Evolutionary conservation across 2,329 filamentous ascomycete genomes (phyloP).

Genomic region (Botrytis aclada): DNA sequence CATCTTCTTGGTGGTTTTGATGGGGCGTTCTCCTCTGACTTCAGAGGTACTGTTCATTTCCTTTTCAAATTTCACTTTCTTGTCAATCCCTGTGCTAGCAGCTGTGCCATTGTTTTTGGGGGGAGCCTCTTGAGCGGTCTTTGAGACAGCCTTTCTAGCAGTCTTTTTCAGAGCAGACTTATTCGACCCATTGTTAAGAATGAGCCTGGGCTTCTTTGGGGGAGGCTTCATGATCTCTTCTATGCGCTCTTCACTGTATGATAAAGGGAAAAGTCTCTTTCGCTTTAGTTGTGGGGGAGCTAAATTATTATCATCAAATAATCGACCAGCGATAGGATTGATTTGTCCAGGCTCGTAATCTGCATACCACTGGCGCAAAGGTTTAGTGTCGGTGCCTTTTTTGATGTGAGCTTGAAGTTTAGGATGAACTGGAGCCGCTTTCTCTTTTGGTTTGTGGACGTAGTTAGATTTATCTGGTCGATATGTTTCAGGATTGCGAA

Average conservation of each 20-base stretch:
- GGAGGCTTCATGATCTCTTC: neutral
- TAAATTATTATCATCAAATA: neutral
- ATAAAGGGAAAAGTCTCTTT: neutral
- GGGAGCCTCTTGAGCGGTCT: neutral
- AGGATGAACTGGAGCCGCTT: conserved; percentile 25
- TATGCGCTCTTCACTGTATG: neutral
- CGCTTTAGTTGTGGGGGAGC: conserved; percentile 7
- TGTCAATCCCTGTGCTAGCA: neutral
- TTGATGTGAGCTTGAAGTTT: conserved; percentile 27
- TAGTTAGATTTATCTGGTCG: neutral
- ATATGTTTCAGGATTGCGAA: neutral
- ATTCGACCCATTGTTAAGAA: neutral
- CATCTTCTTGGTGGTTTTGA: conserved; percentile 14
- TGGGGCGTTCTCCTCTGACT: conserved; percentile 11
- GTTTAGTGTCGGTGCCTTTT: conserved; percentile 27
- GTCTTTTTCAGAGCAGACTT: neutral
- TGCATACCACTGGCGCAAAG: conserved; percentile 23
- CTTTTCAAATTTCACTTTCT: neutral
- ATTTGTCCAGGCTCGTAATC: conserved; percentile 21
- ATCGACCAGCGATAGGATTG: conserved; percentile 29
- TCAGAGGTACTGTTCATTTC: neutral
- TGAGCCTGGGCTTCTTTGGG: neutral
- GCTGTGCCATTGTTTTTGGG: neutral
- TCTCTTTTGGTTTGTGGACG: neutral
- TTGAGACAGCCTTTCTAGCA: neutral